Evolutionary conservation across 495 filamentous ascomycete genomes (phyloP).

Genomic region (Glutinoglossum americanum): DNA sequence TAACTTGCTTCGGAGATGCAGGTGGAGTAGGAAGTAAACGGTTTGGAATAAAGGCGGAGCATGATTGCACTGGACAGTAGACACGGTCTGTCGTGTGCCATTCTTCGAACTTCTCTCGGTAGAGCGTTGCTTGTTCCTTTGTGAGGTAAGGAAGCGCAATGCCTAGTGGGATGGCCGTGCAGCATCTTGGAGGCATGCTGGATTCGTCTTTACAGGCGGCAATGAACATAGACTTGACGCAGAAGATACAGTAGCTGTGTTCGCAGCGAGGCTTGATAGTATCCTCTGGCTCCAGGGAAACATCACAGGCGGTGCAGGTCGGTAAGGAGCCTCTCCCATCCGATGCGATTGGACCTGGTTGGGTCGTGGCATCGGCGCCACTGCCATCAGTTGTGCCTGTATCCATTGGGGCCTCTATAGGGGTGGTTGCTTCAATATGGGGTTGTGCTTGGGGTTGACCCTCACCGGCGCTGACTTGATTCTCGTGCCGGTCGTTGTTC

Average conservation of each 20-base stretch:
- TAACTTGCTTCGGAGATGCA: background rate
- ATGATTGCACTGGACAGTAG: constrained; percentile 16
- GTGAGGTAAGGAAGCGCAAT: constrained; percentile 9
- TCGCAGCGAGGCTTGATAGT: constrained; percentile 2
- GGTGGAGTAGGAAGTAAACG: constrained; percentile 8
- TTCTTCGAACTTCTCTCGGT: constrained; percentile 14
- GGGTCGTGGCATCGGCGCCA: no score
- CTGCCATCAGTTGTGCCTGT: background rate
- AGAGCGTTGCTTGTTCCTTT: constrained; percentile 6
- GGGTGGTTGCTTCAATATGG: background rate
- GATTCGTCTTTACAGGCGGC: constrained; percentile 9
- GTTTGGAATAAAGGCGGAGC: constrained; percentile 14
- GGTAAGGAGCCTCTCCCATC: no score
- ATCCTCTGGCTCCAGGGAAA: background rate
- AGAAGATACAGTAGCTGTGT: constrained; percentile 11
- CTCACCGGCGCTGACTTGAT: background rate
- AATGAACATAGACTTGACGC: constrained; percentile 13
- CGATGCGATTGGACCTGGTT: no score
- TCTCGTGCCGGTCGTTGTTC: background rate
- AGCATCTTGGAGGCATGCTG: constrained; percentile 16
- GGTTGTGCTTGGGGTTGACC: background rate
- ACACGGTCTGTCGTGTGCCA: constrained; percentile 14
- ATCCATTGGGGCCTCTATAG: background rate
- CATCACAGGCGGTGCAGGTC: background rate
- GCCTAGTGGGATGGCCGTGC: constrained; percentile 11